Conservation (phyloP, 345 rosid species). For the Hibiscus syriacus region DNA sequence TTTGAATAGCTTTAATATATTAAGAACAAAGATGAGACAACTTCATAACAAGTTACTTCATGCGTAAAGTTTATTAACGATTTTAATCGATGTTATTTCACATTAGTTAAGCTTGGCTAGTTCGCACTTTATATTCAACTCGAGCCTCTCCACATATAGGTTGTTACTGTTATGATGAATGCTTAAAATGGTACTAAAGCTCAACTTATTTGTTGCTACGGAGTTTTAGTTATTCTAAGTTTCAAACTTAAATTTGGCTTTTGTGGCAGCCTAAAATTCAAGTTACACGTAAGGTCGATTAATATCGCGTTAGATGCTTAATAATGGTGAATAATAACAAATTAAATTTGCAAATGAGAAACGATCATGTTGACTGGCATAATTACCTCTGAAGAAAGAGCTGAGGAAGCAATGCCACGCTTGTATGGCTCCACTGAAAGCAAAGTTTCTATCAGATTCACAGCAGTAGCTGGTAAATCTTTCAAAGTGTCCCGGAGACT, state of each 20-base stretch:
- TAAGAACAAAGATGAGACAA: conserved; percentile 3
- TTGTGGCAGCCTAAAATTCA: background rate
- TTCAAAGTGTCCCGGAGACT: conserved; percentile 63
- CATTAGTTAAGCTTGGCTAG: conserved; percentile 1
- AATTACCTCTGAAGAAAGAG: conserved; percentile 86
- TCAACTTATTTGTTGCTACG: background rate
- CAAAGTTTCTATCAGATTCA: conserved; percentile 62
- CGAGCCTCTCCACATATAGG: background rate
- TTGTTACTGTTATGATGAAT: background rate
- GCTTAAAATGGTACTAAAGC: background rate
- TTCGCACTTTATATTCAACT: background rate
- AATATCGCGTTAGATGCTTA: background rate
- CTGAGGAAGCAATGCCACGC: conserved; percentile 77
- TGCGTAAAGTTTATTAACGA: background rate
- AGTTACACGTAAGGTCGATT: background rate
- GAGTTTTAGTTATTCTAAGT: no score
- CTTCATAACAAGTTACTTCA: background rate
- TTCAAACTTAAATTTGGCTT: no score
- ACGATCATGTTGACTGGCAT: background rate
- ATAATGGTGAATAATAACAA: background rate
- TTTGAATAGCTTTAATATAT: background rate
- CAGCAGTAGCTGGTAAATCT: conserved; percentile 47
- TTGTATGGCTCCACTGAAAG: conserved; percentile 80
- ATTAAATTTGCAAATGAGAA: background rate
- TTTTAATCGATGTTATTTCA: background rate